These are phyloP conservation scores for Penicillium sp. DNA, from an alignment of 2,329 filamentous ascomycete genomes.

Conservation along the genomic window DNA sequence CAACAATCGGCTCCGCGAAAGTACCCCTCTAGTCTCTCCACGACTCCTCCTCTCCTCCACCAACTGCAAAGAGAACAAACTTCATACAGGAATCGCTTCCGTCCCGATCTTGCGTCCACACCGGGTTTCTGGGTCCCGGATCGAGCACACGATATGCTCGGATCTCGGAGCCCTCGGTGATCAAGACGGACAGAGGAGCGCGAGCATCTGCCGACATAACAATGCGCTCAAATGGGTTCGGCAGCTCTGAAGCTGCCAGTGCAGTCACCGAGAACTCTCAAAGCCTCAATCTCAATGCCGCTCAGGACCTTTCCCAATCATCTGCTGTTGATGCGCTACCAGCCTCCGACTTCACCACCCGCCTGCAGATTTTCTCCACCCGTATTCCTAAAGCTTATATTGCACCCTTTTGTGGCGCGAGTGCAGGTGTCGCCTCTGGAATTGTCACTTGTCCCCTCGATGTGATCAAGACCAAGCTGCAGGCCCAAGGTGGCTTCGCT, in stretches of 20 bases:
- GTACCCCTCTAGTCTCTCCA: conserved; percentile 7
- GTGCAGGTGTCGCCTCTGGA: conserved; percentile 86
- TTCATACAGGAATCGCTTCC: neutral
- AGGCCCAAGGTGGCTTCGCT: conserved; percentile 82
- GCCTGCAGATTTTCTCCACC: conserved; percentile 39
- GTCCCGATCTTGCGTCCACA: neutral
- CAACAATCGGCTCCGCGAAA: conserved; percentile 22
- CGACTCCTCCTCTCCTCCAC: neutral
- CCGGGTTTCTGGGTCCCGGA: conserved; percentile 32
- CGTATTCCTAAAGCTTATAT: conserved; percentile 54
- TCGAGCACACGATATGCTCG: conserved; percentile 38
- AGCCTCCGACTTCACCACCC: conserved; percentile 28
- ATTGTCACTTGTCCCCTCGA: conserved; percentile 95
- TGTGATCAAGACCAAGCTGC: conserved; percentile 97
- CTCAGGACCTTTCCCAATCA: conserved; percentile 21
- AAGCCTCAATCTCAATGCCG: conserved; percentile 17
- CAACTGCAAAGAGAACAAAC: neutral
- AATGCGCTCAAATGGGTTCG: conserved; percentile 43
- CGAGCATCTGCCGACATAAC: conserved; percentile 30
- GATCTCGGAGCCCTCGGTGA: conserved; percentile 39
- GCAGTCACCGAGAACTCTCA: conserved; percentile 25
- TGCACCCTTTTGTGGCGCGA: conserved; percentile 78
- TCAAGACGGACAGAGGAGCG: conserved; percentile 34
- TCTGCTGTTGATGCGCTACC: conserved; percentile 24
- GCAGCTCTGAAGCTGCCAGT: conserved; percentile 31